Percentiles rank a stretch among this genome's conserved stretches.
Evolutionary conservation across 495 filamentous ascomycete species (phyloP).

Genomic region (Chaetomium fimeti): DNA sequence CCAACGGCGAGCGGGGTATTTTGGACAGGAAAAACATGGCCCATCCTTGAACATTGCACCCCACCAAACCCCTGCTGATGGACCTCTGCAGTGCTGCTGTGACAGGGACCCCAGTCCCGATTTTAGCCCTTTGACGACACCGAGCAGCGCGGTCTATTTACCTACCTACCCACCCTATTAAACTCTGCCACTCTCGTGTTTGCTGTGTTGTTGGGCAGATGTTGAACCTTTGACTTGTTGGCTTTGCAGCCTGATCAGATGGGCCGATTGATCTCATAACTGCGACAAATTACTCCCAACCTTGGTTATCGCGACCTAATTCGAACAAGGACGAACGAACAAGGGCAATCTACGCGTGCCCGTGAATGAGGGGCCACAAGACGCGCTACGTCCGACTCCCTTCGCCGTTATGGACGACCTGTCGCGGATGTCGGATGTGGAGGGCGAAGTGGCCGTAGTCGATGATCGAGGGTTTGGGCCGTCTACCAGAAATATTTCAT

Average conservation of each 20-base stretch:
- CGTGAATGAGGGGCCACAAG: neutral
- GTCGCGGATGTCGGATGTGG: slow-evolving; percentile 33
- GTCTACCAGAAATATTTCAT: neutral
- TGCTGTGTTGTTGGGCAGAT: neutral
- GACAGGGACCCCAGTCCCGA: neutral
- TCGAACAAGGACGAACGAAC: neutral
- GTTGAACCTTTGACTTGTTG: neutral
- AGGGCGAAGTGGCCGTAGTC: slow-evolving; percentile 27
- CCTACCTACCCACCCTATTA: too few relatives aligned
- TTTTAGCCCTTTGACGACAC: slow-evolving; percentile 3
- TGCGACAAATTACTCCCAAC: neutral
- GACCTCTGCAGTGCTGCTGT: neutral
- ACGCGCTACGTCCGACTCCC: neutral
- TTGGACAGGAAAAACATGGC: neutral
- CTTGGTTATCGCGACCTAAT: neutral
- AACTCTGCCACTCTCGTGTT: neutral
- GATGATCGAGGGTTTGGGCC: slow-evolving; percentile 8
- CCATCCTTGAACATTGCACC: too few relatives aligned
- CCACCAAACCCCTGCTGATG: neutral
- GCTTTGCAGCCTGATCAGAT: neutral
- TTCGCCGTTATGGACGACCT: slow-evolving; percentile 26
- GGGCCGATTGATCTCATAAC: neutral
- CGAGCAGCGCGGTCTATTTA: neutral
- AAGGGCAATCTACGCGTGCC: too few relatives aligned
- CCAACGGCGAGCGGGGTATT: neutral